Conservation (phyloP, 495 filamentous ascomycete species). For the Penicillium cataractarum region DNA sequence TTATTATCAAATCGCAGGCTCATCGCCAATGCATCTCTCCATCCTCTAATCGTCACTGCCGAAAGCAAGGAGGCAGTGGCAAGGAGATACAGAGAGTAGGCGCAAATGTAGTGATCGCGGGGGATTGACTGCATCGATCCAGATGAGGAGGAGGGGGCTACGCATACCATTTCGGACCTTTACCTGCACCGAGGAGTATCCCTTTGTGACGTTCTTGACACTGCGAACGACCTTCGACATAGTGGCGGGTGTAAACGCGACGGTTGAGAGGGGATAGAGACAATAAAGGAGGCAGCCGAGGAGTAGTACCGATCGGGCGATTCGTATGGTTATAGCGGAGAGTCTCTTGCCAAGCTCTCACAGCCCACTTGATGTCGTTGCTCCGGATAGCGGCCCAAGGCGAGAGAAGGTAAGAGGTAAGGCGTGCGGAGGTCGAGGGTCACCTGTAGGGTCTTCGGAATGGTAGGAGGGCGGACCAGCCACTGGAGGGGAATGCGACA, state of each 20-base stretch:
- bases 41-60: background rate
- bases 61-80: constrained; percentile 8
- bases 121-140: background rate
- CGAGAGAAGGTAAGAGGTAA: constrained; percentile 10
- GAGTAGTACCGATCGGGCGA: constrained; percentile 16
- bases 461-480: constrained; percentile 12
- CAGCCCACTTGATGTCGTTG: constrained; percentile 24
- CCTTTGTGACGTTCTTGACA: constrained; percentile 99
- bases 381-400: constrained; percentile 28
- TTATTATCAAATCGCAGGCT: background rate
- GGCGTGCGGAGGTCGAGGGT: constrained; percentile 16
- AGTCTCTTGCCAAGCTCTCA: constrained; percentile 29
- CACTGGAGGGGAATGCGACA: constrained; percentile 8
- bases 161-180: constrained; percentile 98
- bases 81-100: constrained; percentile 17
- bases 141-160: background rate
- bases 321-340: constrained; percentile 15
- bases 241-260: constrained; percentile 33
- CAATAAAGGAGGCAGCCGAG: constrained; percentile 9
- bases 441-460: constrained; percentile 5
- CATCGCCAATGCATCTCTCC: background rate
- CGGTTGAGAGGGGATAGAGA: constrained; percentile 12
- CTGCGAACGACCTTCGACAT: constrained; percentile 99
- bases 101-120: constrained; percentile 2
- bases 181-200: constrained; percentile 95